Evolutionary conservation across 164 flowering plant species (phyloP).

Genomic region (Echeveria elegans): DNA sequence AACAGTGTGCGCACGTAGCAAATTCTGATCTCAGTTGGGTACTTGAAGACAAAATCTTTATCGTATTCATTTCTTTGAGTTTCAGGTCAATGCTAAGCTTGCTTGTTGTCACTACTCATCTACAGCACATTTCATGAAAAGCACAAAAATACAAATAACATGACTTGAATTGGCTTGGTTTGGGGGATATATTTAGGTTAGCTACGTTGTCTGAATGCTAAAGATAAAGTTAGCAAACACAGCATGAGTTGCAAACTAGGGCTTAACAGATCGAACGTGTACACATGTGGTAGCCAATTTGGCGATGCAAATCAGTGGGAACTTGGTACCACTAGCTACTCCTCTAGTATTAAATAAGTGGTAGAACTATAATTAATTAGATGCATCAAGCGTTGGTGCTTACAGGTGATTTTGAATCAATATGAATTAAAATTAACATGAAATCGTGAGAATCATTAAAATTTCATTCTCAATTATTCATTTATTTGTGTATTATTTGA

Average conservation of each 20-base stretch:
- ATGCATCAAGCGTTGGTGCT: no score
- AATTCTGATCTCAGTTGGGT: neutral
- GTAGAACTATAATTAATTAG: no score
- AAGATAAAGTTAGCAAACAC: neutral
- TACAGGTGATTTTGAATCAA: no score
- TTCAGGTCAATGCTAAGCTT: neutral
- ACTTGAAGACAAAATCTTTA: neutral
- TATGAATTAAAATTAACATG: no score
- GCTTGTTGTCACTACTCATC: neutral
- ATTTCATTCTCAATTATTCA: no score
- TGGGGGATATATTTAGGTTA: neutral
- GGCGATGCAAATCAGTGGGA: constrained; percentile 1
- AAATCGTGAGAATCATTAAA: no score
- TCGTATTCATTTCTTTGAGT: neutral
- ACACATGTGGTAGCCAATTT: neutral
- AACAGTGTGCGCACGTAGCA: neutral
- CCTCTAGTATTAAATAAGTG: neutral
- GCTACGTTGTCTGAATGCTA: neutral
- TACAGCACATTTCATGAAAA: no score
- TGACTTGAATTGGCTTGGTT: no score
- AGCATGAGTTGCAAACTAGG: neutral
- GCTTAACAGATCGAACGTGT: neutral
- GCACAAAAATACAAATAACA: neutral
- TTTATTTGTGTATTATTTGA: no score
- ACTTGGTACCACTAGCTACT: neutral